Conservation (phyloP, 2,329 filamentous ascomycete genomes). For the Cryphonectria carpinicola region DNA sequence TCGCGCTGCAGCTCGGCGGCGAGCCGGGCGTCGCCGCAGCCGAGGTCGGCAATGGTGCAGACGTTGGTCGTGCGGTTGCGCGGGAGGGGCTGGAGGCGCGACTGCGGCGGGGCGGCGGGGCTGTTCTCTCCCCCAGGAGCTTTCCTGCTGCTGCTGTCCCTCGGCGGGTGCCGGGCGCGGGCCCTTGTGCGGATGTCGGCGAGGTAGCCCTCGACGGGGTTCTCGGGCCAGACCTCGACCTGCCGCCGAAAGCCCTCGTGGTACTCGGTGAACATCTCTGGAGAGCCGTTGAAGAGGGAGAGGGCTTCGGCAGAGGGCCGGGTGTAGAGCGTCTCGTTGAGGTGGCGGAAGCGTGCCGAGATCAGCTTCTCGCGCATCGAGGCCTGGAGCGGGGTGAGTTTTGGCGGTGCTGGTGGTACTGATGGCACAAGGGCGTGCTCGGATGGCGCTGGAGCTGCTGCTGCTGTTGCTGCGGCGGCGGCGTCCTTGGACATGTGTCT, state of each 20-base stretch:
- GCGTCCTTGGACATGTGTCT: conserved; percentile 26
- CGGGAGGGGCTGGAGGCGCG: conserved; percentile 60
- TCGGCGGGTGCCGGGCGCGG: conserved; percentile 45
- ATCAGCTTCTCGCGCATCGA: conserved; percentile 95
- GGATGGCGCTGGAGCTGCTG: conserved; percentile 33
- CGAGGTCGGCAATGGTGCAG: conserved; percentile 86
- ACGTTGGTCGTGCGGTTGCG: conserved; percentile 64
- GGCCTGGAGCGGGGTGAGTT: conserved; percentile 89
- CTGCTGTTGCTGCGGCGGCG: conserved; percentile 14
- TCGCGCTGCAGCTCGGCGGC: conserved; percentile 69
- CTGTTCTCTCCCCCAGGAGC: conserved; percentile 24
- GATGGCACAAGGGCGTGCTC: conserved; percentile 16
- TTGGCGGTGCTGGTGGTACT: conserved; percentile 41
- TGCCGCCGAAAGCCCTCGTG: conserved; percentile 95
- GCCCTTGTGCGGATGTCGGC: conserved; percentile 70
- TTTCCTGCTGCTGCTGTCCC: conserved; percentile 26
- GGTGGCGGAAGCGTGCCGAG: conserved; percentile 92
- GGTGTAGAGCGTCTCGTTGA: conserved; percentile 97
- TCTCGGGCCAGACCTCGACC: conserved; percentile 94
- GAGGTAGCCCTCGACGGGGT: conserved; percentile 90
- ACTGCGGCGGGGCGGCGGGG: conserved; percentile 34
- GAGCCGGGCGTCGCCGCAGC: conserved; percentile 89
- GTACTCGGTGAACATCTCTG: conserved; percentile 95
- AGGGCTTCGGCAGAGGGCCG: conserved; percentile 84
- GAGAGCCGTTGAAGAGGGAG: conserved; percentile 78